A percentile compares a stretch with the other conserved stretches of the same genome.
These are phyloP conservation scores for Colletotrichum sp. DNA, from an alignment of 2,329 filamentous ascomycete genomes.

Conservation along the genomic window DNA sequence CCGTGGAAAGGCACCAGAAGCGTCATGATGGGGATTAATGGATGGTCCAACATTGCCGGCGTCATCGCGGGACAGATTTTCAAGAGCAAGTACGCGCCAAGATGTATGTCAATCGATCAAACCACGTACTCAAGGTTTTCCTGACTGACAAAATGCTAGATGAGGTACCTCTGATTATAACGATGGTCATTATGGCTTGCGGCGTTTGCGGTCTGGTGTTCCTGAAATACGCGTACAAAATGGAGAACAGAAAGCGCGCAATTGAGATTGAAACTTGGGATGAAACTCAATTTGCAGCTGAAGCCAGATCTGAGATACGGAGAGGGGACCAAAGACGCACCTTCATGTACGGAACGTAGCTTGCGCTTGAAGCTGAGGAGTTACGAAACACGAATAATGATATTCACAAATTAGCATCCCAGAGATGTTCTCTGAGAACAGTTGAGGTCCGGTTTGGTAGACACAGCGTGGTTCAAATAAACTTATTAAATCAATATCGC, in stretches of 20 bases:
- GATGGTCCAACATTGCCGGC: conserved; percentile 44
- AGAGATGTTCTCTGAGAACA: neutral
- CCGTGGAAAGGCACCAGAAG: conserved; percentile 49
- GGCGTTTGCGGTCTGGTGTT: conserved; percentile 20
- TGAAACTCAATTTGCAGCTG: conserved; percentile 5
- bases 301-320: neutral
- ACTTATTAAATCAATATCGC: neutral
- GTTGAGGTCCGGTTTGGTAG: neutral
- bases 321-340: conserved; percentile 10
- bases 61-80: conserved; percentile 28
- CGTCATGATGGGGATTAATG: conserved; percentile 57
- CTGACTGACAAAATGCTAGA: neutral
- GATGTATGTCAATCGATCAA: conserved; percentile 2
- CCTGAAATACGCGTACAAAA: conserved; percentile 20
- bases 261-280: conserved; percentile 19
- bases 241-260: conserved; percentile 18
- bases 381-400: neutral
- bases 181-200: conserved; percentile 23
- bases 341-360: conserved; percentile 3
- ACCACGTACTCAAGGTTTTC: too few relatives aligned
- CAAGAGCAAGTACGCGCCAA: conserved; percentile 26
- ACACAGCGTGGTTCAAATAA: neutral
- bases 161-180: conserved; percentile 16
- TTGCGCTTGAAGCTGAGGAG: neutral
- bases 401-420: neutral